phyloP scores from a whole-genome alignment of 2,329 filamentous ascomycete genomes.

The Alternaria arborescens region DNA sequence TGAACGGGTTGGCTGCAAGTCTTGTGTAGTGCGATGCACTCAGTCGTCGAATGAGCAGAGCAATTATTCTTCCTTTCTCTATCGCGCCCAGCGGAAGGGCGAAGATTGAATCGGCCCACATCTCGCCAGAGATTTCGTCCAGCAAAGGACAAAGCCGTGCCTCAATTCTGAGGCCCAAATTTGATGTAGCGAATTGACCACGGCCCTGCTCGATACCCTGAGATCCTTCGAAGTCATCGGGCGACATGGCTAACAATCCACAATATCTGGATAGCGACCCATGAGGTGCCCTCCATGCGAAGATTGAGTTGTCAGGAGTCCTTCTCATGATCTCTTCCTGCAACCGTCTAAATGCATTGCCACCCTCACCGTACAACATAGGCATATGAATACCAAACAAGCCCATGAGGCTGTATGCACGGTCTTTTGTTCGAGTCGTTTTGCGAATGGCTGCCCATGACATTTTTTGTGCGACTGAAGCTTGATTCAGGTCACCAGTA shows the following conservation, averaged over 20 bases:
- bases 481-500: neutral
- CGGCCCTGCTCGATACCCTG: neutral
- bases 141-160: neutral
- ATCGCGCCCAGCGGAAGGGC: neutral
- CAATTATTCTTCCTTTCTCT: neutral
- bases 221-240: neutral
- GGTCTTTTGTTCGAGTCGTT: conserved; percentile 28
- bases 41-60: neutral
- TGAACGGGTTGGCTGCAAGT: neutral
- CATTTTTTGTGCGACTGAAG: neutral
- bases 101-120: no score
- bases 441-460: conserved; percentile 21
- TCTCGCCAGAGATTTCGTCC: no score
- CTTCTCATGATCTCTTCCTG: no score
- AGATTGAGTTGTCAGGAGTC: no score
- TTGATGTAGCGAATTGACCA: neutral
- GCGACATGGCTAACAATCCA: conserved; percentile 9
- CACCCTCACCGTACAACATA: no score
- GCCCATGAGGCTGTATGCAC: no score
- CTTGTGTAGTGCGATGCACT: neutral
- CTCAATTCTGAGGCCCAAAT: neutral
- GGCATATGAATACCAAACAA: no score
- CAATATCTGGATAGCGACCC: no score
- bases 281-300: no score
- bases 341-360: no score